Base-by-base conservation (phyloP, 305 asterid genomes). In the Rubia balearica region DNA sequence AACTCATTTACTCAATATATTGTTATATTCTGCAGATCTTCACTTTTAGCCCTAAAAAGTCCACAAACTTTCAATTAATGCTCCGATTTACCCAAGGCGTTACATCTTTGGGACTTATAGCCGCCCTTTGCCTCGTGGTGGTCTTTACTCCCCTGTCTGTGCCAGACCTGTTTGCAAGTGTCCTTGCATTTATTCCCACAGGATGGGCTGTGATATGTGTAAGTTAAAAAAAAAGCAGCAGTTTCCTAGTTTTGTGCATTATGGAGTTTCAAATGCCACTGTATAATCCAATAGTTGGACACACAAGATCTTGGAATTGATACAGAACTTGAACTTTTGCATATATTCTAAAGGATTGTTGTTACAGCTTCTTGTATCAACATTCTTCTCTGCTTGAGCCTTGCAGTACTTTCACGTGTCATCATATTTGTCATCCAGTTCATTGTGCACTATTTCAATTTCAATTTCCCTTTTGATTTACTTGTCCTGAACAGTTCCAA, bases 161-260 rank as follows among this genome's bases (percentile, higher is more conserved):
- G 70, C 57, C 96, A 0, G 99, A 95, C 78, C 84, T 95, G 82
- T 88, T 95, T 77, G 97, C 99, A 40, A 80, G 98, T 88, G 67
- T 91, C 83, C 99, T 95, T 49, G 99, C 94, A 53, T 91, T 95
- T 74, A 86, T 95, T 83, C 95, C 99, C 64, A 95, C 99, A 17
- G 99, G 99, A 74, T 95, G 99, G 99, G 68, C 81, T 65, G 88
- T 95, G 74, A 79, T 95, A 60, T 88, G 88, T 51, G 99, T 94
- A 86, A 89, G 99, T 89, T 36, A 36, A 36, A 36, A 12, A 9
- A 45, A 38, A 24, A 71, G 48, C 30, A 8, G 16, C 62, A 27
- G 5, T 30, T 68, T 22, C 42, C 51, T 11, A 41, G 19, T 33
- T 38, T 33, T 51, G 17, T 68, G 49, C 33, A 19, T 17, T 41